A percentile compares a stretch with the other conserved stretches of the same genome.
phyloP scores from a whole-genome alignment of 345 rosid genomes.

The Pseudoturritis turrita region DNA sequence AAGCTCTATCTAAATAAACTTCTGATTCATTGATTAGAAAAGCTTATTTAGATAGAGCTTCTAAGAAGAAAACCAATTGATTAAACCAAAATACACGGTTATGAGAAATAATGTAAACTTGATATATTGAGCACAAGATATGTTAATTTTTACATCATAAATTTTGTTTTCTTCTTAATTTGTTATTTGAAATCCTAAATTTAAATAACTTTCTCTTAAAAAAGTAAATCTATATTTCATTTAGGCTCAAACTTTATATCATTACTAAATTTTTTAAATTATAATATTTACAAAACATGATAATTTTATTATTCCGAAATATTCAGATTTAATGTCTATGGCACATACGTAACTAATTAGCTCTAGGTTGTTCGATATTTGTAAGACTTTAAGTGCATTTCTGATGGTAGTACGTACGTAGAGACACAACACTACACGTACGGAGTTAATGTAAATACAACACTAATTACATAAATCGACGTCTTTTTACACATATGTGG shows the following conservation, averaged over 20 bases:
- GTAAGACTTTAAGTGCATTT: neutral
- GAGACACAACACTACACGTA: neutral
- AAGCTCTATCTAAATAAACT: too few species aligned
- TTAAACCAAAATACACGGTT: too few species aligned
- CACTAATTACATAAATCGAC: neutral
- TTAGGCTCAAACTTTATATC: neutral
- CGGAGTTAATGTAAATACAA: neutral
- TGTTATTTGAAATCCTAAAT: neutral
- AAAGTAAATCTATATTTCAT: neutral
- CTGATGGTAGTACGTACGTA: neutral
- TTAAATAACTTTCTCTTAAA: neutral
- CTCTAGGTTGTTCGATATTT: neutral
- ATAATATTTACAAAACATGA: too few species aligned
- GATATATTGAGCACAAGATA: too few species aligned
- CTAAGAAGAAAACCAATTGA: too few species aligned
- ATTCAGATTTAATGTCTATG: neutral
- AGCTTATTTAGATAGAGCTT: too few species aligned
- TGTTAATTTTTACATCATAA: neutral
- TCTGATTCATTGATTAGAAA: too few species aligned
- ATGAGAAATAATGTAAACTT: neutral
- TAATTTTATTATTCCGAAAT: neutral
- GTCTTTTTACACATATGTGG: constrained; percentile 4
- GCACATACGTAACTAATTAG: neutral
- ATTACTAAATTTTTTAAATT: too few species aligned
- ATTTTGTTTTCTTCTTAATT: neutral